Evolutionary conservation across 2,329 filamentous ascomycete species (phyloP).

Genomic region (Clarireedia homoeocarpa): DNA sequence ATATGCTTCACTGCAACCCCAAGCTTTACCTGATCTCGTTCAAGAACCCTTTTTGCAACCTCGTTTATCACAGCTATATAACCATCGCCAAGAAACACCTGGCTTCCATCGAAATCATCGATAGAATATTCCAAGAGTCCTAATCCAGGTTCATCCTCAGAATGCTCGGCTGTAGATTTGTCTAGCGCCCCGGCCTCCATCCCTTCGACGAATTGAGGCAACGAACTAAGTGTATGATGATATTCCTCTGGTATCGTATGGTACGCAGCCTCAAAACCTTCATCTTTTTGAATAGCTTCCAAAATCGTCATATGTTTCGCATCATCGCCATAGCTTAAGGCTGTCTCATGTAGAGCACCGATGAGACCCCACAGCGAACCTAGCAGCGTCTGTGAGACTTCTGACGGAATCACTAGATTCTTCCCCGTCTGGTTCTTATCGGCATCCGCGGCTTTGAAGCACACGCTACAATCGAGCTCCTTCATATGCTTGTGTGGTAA

Average conservation of each 20-base stretch:
- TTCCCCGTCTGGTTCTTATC: neutral
- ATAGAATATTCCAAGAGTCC: neutral
- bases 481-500: neutral
- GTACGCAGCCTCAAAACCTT: neutral
- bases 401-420: neutral
- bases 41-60: neutral
- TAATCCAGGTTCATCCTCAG: neutral
- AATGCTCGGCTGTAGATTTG: neutral
- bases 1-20: neutral
- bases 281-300: neutral
- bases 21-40: neutral
- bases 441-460: neutral
- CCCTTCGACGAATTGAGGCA: neutral
- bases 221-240: neutral
- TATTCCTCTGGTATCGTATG: neutral
- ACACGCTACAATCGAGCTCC: neutral
- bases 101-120: neutral
- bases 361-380: neutral
- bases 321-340: neutral
- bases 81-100: neutral
- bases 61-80: neutral
- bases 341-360: neutral
- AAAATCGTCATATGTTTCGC: neutral
- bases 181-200: neutral
- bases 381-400: neutral